Evolutionary conservation across 176 grass and related monocot genomes (phyloP).

Genomic region (Oryza meyeriana): DNA sequence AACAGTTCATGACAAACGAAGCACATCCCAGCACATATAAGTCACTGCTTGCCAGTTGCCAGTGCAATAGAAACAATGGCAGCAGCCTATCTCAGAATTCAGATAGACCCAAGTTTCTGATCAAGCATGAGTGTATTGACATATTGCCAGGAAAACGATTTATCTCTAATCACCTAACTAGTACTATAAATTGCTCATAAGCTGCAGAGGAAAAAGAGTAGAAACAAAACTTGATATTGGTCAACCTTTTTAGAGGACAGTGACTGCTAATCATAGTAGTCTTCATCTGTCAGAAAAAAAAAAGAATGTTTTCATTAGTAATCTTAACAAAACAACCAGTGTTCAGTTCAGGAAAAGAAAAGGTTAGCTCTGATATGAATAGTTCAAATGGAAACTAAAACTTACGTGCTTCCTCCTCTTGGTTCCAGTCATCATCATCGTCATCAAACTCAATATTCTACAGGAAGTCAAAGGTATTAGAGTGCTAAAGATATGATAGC

Average conservation of each 20-base stretch:
- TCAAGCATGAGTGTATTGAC: neutral
- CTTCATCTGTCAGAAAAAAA: neutral
- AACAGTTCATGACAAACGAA: neutral
- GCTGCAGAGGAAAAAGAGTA: neutral
- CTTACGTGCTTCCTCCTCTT: neutral
- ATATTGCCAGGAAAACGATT: too few relatives aligned
- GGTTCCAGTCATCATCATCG: neutral
- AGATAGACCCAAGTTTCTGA: neutral
- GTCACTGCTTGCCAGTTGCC: too few relatives aligned
- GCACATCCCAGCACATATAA: neutral
- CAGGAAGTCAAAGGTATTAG: neutral
- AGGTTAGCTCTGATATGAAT: neutral
- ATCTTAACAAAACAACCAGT: neutral
- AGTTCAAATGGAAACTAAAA: neutral
- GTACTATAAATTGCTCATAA: neutral
- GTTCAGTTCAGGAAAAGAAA: neutral
- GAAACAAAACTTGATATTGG: neutral
- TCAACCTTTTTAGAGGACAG: neutral
- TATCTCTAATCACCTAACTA: neutral
- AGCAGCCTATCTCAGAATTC: neutral
- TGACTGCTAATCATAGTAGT: neutral
- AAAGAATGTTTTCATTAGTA: neutral
- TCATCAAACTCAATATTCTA: neutral
- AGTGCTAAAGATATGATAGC: too few relatives aligned
- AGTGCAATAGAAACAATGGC: neutral